These are phyloP conservation scores for Yarrowia sp. DNA, from an alignment of 805 yeast genomes.

Conservation along the genomic window DNA sequence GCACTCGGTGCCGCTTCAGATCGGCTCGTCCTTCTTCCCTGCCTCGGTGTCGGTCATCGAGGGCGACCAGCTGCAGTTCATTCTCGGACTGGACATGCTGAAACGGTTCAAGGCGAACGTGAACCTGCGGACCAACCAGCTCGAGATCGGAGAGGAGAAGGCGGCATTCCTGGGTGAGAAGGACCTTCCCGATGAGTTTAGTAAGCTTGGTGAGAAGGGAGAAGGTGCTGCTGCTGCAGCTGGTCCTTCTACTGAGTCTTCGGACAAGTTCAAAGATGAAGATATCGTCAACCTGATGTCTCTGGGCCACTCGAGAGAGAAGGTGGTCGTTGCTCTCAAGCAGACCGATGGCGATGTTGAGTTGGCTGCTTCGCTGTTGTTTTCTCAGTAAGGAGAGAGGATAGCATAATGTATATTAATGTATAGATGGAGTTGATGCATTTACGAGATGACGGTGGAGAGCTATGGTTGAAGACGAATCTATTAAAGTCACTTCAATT, in stretches of 20 bases:
- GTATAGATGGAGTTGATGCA: too few species aligned
- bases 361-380: conserved; percentile 81
- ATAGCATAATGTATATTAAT: too few species aligned
- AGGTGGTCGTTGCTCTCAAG: conserved; percentile 69
- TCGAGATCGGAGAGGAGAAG: conserved; percentile 75
- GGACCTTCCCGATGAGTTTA: conserved; percentile 61
- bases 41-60: conserved; percentile 78
- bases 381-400: conserved; percentile 46
- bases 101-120: conserved; percentile 84
- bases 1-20: conserved; percentile 84
- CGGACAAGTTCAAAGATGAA: conserved; percentile 49
- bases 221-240: conserved; percentile 29
- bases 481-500: too few species aligned
- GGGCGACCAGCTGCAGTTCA: conserved; percentile 60
- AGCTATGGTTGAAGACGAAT: too few species aligned
- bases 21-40: conserved; percentile 69
- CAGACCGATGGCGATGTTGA: conserved; percentile 81
- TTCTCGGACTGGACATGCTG: conserved; percentile 90
- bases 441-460: too few species aligned
- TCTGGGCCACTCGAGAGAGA: conserved; percentile 73
- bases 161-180: conserved; percentile 75
- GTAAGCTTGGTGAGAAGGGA: conserved; percentile 3
- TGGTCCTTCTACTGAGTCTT: not conserved
- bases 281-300: conserved; percentile 58
- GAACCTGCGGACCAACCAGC: conserved; percentile 69